phyloP scores from a whole-genome alignment of 345 rosid species.

The Cardamine occulta region DNA sequence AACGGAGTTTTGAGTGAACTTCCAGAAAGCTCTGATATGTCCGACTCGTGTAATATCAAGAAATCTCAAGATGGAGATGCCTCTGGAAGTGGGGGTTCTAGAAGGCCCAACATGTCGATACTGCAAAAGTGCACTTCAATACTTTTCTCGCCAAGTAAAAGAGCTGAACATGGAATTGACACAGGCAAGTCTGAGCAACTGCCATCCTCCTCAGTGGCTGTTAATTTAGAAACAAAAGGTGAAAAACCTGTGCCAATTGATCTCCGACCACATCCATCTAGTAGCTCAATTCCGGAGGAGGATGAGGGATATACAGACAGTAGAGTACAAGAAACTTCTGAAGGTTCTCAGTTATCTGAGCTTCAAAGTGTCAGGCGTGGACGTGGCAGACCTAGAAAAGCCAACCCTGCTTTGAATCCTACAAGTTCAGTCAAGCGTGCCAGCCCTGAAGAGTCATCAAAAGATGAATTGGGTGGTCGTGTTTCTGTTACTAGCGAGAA shows the following conservation, averaged over 20 bases:
- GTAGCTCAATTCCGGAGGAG: slow-evolving; percentile 40
- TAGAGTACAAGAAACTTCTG: slow-evolving; percentile 56
- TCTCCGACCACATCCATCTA: slow-evolving; percentile 46
- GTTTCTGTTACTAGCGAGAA: slow-evolving; percentile 46
- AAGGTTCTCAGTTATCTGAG: slow-evolving; percentile 68
- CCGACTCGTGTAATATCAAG: slow-evolving; percentile 44
- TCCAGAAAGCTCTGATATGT: slow-evolving; percentile 41
- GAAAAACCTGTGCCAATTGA: slow-evolving; percentile 41
- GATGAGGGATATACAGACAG: slow-evolving; percentile 52
- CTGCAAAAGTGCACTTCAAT: slow-evolving; percentile 67
- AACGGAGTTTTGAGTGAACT: slow-evolving; percentile 45
- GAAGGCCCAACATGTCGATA: slow-evolving; percentile 57
- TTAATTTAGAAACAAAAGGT: slow-evolving; percentile 36
- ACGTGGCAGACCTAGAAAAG: slow-evolving; percentile 50
- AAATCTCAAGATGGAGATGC: slow-evolving; percentile 47
- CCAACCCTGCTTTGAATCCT: slow-evolving; percentile 52
- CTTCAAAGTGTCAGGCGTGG: slow-evolving; percentile 52
- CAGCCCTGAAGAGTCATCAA: slow-evolving; percentile 46
- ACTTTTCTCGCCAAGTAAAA: slow-evolving; percentile 69
- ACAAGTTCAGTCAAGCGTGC: slow-evolving; percentile 55
- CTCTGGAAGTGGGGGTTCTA: slow-evolving; percentile 49
- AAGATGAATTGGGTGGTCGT: slow-evolving; percentile 48
- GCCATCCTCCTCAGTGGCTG: slow-evolving; percentile 38
- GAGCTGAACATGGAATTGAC: slow-evolving; percentile 43
- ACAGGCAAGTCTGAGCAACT: slow-evolving; percentile 40